A percentile compares a stretch with the other conserved stretches of the same genome.
Conservation (phyloP, 495 filamentous ascomycete species). For the Tuber umbilicatum region DNA sequence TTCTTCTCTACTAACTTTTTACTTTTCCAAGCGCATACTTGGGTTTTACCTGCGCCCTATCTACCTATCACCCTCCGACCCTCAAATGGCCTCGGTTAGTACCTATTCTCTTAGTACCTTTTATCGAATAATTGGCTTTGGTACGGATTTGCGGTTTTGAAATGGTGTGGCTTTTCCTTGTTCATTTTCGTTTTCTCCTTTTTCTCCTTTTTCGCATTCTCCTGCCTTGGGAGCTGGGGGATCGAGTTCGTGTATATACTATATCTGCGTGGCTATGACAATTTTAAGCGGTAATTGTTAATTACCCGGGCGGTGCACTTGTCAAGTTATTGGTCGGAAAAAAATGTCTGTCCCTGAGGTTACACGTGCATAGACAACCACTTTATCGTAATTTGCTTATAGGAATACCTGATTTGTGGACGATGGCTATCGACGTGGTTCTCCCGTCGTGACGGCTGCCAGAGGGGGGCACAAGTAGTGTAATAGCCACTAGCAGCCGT, state of each 20-base stretch:
- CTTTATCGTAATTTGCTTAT: too few species aligned
- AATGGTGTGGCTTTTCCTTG: not conserved
- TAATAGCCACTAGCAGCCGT: too few species aligned
- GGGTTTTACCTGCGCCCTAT: not conserved
- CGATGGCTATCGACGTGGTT: too few species aligned
- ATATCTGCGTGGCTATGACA: not conserved
- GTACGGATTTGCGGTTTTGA: not conserved
- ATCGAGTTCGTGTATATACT: not conserved
- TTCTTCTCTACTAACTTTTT: constrained; percentile 7
- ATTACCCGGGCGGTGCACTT: not conserved
- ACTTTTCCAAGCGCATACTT: not conserved
- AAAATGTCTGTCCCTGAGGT: too few species aligned
- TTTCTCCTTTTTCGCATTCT: not conserved
- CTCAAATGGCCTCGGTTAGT: not conserved
- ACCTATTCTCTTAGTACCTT: not conserved
- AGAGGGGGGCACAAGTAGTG: too few species aligned
- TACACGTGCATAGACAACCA: too few species aligned
- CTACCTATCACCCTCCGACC: not conserved
- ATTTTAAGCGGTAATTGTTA: not conserved
- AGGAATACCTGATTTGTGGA: too few species aligned
- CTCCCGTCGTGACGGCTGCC: too few species aligned
- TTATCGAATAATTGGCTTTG: not conserved
- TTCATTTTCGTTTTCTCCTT: not conserved
- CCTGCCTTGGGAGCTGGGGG: not conserved
- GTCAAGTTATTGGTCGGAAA: not conserved